phyloP scores from a whole-genome alignment of 371 early-diverging fungal species.

The Mortierella sp. region DNA sequence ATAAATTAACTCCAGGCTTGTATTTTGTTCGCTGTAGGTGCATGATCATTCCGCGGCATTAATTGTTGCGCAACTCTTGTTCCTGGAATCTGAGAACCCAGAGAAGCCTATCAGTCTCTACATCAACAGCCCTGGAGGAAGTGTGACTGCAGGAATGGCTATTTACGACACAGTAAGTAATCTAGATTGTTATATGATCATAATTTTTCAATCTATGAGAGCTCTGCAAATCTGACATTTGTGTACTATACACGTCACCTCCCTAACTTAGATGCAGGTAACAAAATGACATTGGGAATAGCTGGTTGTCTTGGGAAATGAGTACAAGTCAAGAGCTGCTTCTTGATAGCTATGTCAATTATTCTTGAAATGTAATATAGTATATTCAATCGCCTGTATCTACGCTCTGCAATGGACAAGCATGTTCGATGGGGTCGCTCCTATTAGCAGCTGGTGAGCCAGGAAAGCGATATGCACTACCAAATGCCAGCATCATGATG shows the following conservation, averaged over 20 bases:
- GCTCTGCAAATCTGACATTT: neutral
- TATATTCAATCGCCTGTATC: constrained; percentile 94
- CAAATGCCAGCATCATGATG: constrained; percentile 96
- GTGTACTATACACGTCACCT: neutral
- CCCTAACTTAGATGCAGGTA: constrained; percentile 41
- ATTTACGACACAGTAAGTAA: constrained; percentile 87
- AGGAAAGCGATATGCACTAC: constrained; percentile 90
- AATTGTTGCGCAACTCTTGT: constrained; percentile 94
- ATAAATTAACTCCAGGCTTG: neutral
- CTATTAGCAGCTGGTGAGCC: constrained; percentile 90
- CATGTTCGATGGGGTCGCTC: constrained; percentile 98
- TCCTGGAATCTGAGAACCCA: constrained; percentile 95
- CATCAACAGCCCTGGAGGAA: constrained; percentile 97
- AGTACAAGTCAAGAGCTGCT: no score
- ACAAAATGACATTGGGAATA: neutral
- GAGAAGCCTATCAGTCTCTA: constrained; percentile 94
- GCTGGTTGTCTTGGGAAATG: neutral
- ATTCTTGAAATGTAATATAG: constrained; percentile 51
- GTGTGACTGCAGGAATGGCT: constrained; percentile 96
- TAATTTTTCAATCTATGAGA: neutral
- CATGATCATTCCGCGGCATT: constrained; percentile 87
- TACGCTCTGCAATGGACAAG: constrained; percentile 97
- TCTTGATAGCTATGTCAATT: no score
- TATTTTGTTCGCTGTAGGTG: constrained; percentile 62
- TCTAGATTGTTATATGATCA: neutral